Evolutionary conservation across 164 flowering plant genomes (phyloP).

Genomic region (Nymphaea thermarum): DNA sequence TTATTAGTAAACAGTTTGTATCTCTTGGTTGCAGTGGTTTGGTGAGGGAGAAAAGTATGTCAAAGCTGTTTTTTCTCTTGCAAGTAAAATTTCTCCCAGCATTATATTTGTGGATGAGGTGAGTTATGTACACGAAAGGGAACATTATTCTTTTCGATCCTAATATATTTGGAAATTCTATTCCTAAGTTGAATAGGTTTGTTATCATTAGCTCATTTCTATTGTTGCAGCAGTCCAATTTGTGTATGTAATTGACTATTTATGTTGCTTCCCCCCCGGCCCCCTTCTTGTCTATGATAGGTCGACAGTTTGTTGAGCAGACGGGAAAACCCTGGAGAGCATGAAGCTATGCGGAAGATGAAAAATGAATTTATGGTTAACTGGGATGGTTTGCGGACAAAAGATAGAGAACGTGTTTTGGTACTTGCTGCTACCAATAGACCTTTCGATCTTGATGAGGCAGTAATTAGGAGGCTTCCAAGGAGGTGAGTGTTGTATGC

Average conservation of each 20-base stretch:
- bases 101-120: constrained; percentile 42
- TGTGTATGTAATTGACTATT: too few species aligned
- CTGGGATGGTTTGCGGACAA: constrained; percentile 63
- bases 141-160: neutral
- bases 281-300: constrained; percentile 14
- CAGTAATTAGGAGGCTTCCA: constrained; percentile 85
- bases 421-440: constrained; percentile 97
- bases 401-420: constrained; percentile 84
- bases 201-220: too few species aligned
- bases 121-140: constrained; percentile 9
- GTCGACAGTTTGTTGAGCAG: constrained; percentile 40
- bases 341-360: constrained; percentile 35
- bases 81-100: constrained; percentile 33
- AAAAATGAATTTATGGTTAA: constrained; percentile 39
- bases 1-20: neutral
- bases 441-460: constrained; percentile 96
- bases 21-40: constrained; percentile 31
- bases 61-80: constrained; percentile 33
- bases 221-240: too few species aligned
- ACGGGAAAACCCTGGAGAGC: constrained; percentile 30
- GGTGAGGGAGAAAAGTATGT: constrained; percentile 37
- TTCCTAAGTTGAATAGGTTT: too few species aligned
- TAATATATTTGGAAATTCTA: neutral
- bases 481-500: constrained; percentile 40
- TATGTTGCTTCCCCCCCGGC: too few species aligned